Percentiles rank a stretch among this genome's conserved stretches.
Evolutionary conservation across 129 eudicot genomes (phyloP).

Genomic region (Centella asiatica): DNA sequence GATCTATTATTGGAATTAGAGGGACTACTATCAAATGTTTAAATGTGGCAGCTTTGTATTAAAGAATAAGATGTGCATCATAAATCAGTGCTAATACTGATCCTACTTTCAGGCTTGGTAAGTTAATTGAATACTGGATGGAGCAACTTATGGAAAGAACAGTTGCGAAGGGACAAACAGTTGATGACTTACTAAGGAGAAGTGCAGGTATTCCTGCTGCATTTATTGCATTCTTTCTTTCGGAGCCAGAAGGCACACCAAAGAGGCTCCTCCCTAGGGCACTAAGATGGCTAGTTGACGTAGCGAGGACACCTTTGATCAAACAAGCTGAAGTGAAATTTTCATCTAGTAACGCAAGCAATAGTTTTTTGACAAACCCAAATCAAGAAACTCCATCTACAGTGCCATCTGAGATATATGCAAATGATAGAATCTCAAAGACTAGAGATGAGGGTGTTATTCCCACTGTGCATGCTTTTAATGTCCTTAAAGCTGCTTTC

Average conservation of each 20-base stretch:
- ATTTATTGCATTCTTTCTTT: slow-evolving; percentile 82
- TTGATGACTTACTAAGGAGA: slow-evolving; percentile 91
- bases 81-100: slow-evolving; percentile 4
- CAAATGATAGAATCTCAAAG: slow-evolving; percentile 41
- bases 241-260: slow-evolving; percentile 99
- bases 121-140: slow-evolving; percentile 92
- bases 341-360: slow-evolving; percentile 1
- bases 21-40: too few relatives aligned
- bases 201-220: slow-evolving; percentile 99
- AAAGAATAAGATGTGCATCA: neutral
- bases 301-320: slow-evolving; percentile 45
- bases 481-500: slow-evolving; percentile 84
- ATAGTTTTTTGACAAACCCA: slow-evolving; percentile 10
- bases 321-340: slow-evolving; percentile 31
- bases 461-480: slow-evolving; percentile 97
- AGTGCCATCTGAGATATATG: slow-evolving; percentile 20
- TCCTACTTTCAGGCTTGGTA: slow-evolving; percentile 54
- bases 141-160: slow-evolving; percentile 96
- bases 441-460: slow-evolving; percentile 92
- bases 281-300: slow-evolving; percentile 62
- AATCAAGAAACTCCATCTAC: slow-evolving; percentile 12
- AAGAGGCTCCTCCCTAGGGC: slow-evolving; percentile 90
- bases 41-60: neutral
- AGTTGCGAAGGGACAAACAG: slow-evolving; percentile 86
- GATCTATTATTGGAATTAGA: too few relatives aligned